A percentile compares a stretch with the other conserved stretches of the same genome.
phyloP scores from a whole-genome alignment of 441 rosid species.

The Metrosideros polymorpha region DNA sequence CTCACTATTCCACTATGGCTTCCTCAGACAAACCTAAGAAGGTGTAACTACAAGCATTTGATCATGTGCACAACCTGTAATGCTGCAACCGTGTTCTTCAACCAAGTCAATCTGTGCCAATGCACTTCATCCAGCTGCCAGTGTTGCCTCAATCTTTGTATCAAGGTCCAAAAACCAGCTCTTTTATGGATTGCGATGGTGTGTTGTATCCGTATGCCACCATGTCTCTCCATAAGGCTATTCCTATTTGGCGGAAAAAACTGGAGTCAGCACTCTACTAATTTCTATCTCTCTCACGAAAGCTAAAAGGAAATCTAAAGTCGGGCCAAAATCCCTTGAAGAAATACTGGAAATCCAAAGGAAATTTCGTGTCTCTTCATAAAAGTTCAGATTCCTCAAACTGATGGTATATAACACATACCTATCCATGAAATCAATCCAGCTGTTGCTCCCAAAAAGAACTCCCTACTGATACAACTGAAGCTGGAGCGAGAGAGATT shows the following conservation, averaged over 20 bases:
- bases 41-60: neutral
- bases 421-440: constrained; percentile 81
- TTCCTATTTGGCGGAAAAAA: constrained; percentile 28
- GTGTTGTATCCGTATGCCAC: constrained; percentile 51
- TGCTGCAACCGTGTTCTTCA: neutral
- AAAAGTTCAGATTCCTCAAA: neutral
- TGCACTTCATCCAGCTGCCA: neutral
- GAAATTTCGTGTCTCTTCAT: neutral
- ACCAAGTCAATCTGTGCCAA: neutral
- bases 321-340: neutral
- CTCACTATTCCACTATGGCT: neutral
- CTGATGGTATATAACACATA: neutral
- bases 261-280: neutral
- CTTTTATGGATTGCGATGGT: constrained; percentile 56
- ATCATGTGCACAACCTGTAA: neutral
- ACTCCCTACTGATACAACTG: constrained; percentile 31
- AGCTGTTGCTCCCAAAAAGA: constrained; percentile 57
- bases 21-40: neutral
- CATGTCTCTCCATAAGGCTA: constrained; percentile 66
- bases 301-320: neutral
- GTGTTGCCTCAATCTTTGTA: neutral
- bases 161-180: constrained; percentile 24
- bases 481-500: neutral
- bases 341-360: neutral
- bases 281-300: neutral